phyloP scores from a whole-genome alignment of 164 flowering plant genomes.

The Nymphaea thermarum region DNA sequence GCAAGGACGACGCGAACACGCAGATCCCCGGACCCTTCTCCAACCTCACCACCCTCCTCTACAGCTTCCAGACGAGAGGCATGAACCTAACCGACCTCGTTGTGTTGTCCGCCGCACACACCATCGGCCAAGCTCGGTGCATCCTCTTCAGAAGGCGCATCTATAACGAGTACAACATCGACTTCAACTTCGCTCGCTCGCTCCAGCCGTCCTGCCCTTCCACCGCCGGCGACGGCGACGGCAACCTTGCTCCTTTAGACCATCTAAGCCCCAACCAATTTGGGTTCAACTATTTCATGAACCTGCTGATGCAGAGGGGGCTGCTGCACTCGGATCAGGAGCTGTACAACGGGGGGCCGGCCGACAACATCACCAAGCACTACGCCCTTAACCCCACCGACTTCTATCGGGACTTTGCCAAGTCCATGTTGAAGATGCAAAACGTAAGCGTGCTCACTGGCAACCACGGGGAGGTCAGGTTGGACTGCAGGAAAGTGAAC shows the following conservation, averaged over 20 bases:
- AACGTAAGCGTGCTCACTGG: conserved; percentile 15
- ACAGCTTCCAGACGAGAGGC: conserved; percentile 17
- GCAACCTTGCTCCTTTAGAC: conserved; percentile 13
- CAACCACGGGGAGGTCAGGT: conserved; percentile 15
- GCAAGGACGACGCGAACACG: conserved; percentile 13
- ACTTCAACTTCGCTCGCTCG: conserved; percentile 2
- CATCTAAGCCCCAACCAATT: not conserved
- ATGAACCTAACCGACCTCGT: conserved; percentile 17
- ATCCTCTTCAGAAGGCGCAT: conserved; percentile 11
- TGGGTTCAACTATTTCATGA: conserved; percentile 16
- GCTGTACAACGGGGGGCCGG: conserved; percentile 14
- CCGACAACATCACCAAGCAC: conserved; percentile 12
- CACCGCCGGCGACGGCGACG: conserved; percentile 11
- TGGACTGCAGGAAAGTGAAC: conserved; percentile 22
- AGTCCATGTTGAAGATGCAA: conserved; percentile 25
- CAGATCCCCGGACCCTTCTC: conserved; percentile 17
- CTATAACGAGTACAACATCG: conserved; percentile 23
- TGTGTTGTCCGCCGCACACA: conserved; percentile 20
- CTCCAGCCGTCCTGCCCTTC: conserved; percentile 10
- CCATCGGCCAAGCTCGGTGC: conserved; percentile 23
- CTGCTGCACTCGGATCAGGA: conserved; percentile 25
- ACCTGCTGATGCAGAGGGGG: conserved; percentile 14
- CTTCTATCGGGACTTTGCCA: conserved; percentile 16
- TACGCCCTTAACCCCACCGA: conserved; percentile 9
- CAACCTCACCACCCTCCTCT: conserved; percentile 14